Conservation (phyloP, 1,139 yeast genomes). For the Debaryomyces udenii region DNA sequence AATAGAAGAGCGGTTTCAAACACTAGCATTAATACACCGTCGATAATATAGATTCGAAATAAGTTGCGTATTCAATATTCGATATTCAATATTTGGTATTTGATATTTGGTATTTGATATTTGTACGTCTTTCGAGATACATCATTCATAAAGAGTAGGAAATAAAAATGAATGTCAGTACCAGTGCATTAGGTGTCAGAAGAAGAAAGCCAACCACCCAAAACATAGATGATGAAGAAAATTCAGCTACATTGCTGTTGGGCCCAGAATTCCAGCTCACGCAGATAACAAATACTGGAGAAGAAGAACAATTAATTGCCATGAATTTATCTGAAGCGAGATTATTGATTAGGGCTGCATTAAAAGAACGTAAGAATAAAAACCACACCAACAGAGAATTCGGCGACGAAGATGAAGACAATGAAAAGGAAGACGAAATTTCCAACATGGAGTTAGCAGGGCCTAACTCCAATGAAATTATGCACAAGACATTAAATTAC, state of each 20-base stretch:
- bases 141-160: background rate
- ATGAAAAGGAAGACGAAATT: conserved; percentile 61
- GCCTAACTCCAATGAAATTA: conserved; percentile 62
- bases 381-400: conserved; percentile 20
- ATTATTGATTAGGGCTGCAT: conserved; percentile 84
- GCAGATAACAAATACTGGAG: conserved; percentile 81
- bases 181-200: conserved; percentile 84
- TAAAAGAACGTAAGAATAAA: conserved; percentile 68
- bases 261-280: conserved; percentile 90
- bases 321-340: conserved; percentile 89
- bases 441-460: conserved; percentile 74
- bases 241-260: conserved; percentile 79
- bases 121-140: too few relatives aligned
- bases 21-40: too few relatives aligned
- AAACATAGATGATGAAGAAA: conserved; percentile 81
- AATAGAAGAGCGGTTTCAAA: background rate
- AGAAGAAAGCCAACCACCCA: conserved; percentile 62
- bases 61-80: too few relatives aligned
- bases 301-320: conserved; percentile 76
- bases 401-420: conserved; percentile 43
- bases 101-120: background rate
- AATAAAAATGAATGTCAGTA: conserved; percentile 74
- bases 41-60: too few relatives aligned
- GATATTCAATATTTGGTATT: background rate
- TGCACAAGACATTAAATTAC: conserved; percentile 90